Conservation (phyloP, 352 stramenopile species). For the Peronospora tabacina region DNA sequence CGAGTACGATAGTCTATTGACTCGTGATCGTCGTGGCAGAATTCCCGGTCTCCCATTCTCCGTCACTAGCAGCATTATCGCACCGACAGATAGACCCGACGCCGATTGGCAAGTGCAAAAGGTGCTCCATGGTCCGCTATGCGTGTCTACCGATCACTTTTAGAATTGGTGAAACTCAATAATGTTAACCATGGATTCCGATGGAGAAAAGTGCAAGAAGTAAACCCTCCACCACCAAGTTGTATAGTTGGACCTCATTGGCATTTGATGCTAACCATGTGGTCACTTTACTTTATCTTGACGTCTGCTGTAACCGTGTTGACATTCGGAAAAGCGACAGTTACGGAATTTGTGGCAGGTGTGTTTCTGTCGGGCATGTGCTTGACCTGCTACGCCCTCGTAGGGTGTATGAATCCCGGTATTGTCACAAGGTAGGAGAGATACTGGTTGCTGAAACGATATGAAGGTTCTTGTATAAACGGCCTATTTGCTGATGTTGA, state of each 20-base stretch:
- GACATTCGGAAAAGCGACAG: slow-evolving; percentile 37
- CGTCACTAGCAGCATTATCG: neutral
- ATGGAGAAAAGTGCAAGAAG: slow-evolving; percentile 22
- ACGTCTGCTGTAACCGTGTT: slow-evolving; percentile 40
- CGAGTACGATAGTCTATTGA: slow-evolving; percentile 29
- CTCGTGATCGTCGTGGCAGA: slow-evolving; percentile 2
- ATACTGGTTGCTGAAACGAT: neutral
- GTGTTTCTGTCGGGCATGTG: slow-evolving; percentile 51
- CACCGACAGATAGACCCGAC: neutral
- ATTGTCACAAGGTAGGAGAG: slow-evolving; percentile 44
- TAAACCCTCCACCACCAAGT: slow-evolving; percentile 18
- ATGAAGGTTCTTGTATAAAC: neutral
- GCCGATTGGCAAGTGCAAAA: slow-evolving; percentile 20
- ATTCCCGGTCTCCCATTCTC: slow-evolving; percentile 14
- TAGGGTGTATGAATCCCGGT: slow-evolving; percentile 62
- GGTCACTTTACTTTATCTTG: slow-evolving; percentile 40
- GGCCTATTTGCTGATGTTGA: slow-evolving; percentile 1
- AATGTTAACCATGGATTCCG: slow-evolving; percentile 48
- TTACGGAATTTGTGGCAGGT: slow-evolving; percentile 38
- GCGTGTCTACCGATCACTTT: slow-evolving; percentile 5
- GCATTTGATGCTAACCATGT: slow-evolving; percentile 64
- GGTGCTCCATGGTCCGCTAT: slow-evolving; percentile 9
- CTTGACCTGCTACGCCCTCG: slow-evolving; percentile 60
- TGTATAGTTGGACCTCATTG: slow-evolving; percentile 74
- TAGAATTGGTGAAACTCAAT: slow-evolving; percentile 53